Evolutionary conservation across 2,329 filamentous ascomycete species (phyloP), one percentile per base, ranked within the genome.

Genomic region (Alternaria atra): DNA sequence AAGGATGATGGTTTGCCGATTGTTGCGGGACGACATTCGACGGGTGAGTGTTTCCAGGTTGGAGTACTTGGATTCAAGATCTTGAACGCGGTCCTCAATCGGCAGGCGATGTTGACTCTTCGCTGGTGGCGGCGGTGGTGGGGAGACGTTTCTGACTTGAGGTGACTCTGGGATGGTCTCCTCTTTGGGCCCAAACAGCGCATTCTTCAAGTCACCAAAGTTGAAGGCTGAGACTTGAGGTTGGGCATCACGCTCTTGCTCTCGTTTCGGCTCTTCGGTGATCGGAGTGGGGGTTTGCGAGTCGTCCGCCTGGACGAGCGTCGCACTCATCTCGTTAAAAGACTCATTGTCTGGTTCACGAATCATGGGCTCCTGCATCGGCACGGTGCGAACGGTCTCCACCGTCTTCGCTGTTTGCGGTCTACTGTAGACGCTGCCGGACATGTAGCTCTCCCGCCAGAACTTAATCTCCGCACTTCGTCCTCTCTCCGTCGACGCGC

Each of bases 1-100:
- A 9, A 80, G 72, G 39, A 80, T 77, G 58, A 80, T 77, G 52
- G 77, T 79, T 60, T 79, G 76, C 5, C 74, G 74, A 44, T 75
- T 75, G 58, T 63, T 77, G 61, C 72, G 73, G 7, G 73, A 71
- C 9, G 74, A 75, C 23, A 79, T 58, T 27, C 73, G 73, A 37
- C 69, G 75, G 8, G 79, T 62, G 1, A 75, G 75, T 2, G 66
- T 63, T 52, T 77, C 75, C 12, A 79, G 68, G 9, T 61, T 65
- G 1, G 70, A 69, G 55, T 77, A 66, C 34, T 66, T 73, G 42
- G 64, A 67, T 63, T 79, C 77, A 2, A 79, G 67, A 15, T 67
- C 58, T 29, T 71, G 63, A 15, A 79, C 69, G 15, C 77, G 75
- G 15, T 78, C 75, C 55, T 78, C 77, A 3, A 79, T 72, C 0